Conservation (phyloP, 495 filamentous ascomycete genomes). For the Tuber aestivum region DNA sequence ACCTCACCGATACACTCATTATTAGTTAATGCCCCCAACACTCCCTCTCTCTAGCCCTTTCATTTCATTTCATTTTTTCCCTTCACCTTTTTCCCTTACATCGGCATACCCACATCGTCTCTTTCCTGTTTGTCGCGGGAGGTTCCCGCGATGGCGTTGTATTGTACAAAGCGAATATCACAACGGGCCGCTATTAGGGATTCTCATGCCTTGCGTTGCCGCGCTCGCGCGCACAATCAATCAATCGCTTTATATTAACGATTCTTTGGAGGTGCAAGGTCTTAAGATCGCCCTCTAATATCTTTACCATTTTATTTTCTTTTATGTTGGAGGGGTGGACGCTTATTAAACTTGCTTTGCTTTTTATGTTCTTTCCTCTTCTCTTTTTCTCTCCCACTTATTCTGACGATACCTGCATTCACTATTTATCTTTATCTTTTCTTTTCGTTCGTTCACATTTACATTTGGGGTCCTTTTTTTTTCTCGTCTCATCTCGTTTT, state of each 20-base stretch:
- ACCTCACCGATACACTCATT: slow-evolving; percentile 1
- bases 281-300: neutral
- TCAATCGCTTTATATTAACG: neutral
- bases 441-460: neutral
- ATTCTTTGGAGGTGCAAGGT: neutral
- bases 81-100: neutral
- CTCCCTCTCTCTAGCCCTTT: neutral
- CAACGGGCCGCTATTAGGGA: neutral
- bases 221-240: neutral
- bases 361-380: neutral
- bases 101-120: neutral
- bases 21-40: neutral
- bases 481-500: neutral
- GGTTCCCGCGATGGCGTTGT: neutral
- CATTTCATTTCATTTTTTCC: no score
- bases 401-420: neutral
- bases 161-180: neutral
- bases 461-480: neutral
- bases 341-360: neutral
- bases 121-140: neutral
- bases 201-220: neutral
- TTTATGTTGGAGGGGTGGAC: neutral
- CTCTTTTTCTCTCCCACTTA: neutral
- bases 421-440: neutral
- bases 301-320: neutral